These are phyloP conservation scores for Suillus clintonianus DNA, from an alignment of 768 basidiomycete species.

Conservation along the genomic window DNA sequence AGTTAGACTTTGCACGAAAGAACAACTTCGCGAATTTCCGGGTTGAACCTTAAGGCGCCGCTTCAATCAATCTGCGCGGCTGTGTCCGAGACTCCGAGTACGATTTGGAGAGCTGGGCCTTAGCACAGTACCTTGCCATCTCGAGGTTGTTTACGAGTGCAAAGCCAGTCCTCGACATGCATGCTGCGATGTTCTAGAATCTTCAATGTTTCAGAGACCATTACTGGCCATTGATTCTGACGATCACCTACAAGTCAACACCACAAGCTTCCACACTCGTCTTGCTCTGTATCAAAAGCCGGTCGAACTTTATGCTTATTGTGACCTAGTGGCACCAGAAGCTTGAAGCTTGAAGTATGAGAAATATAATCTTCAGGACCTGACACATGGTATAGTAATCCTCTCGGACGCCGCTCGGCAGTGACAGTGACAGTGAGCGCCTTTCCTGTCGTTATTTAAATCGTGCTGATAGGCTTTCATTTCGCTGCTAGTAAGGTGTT, in stretches of 20 bases:
- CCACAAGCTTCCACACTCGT: neutral
- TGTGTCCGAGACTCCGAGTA: too few species aligned
- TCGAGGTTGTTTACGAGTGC: neutral
- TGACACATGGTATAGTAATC: neutral
- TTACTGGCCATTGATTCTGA: neutral
- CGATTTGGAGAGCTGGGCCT: too few species aligned
- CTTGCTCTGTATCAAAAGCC: neutral
- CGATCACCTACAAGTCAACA: neutral
- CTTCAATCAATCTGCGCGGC: constrained; percentile 12
- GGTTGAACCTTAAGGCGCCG: constrained; percentile 20
- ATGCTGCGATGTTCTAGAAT: neutral
- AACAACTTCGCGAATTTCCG: constrained; percentile 28
- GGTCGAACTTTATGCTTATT: too few species aligned
- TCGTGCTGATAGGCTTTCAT: neutral
- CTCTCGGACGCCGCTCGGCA: neutral
- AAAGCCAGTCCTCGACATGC: neutral
- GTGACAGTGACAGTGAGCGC: neutral
- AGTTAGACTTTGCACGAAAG: constrained; percentile 11
- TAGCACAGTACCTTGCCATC: neutral
- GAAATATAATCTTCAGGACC: neutral
- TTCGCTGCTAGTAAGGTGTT: neutral
- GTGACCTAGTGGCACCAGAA: too few species aligned
- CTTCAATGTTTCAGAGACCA: neutral
- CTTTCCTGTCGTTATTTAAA: neutral
- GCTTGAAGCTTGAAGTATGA: neutral